Evolutionary conservation across 805 yeast species (phyloP).

Genomic region (Ogataea nakhonphanomensis): DNA sequence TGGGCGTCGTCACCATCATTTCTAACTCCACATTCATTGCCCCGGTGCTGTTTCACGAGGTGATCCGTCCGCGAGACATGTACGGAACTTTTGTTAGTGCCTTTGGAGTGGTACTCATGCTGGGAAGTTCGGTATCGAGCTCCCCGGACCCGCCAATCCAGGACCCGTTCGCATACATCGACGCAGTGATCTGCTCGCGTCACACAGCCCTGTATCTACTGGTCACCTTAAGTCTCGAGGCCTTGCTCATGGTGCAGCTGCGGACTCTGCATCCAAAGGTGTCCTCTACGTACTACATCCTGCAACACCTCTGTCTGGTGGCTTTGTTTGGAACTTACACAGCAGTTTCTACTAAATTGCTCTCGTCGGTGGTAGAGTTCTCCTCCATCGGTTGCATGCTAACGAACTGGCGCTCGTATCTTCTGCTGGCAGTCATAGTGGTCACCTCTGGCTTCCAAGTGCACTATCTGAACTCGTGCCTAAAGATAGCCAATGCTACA

Average conservation of each 20-base stretch:
- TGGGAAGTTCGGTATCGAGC: constrained; percentile 34
- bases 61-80: constrained; percentile 32
- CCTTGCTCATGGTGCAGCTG: constrained; percentile 13
- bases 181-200: constrained; percentile 26
- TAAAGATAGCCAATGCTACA: constrained; percentile 40
- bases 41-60: constrained; percentile 43
- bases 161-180: constrained; percentile 30
- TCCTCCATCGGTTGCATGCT: constrained; percentile 25
- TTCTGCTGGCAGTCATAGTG: constrained; percentile 30
- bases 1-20: constrained; percentile 47
- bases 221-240: constrained; percentile 19
- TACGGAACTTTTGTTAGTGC: constrained; percentile 40
- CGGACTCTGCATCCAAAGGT: not conserved
- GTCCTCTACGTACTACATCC: constrained; percentile 17
- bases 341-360: constrained; percentile 42
- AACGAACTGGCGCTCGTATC: constrained; percentile 30
- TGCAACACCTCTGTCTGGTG: constrained; percentile 35
- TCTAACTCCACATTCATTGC: constrained; percentile 45
- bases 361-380: constrained; percentile 33
- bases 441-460: constrained; percentile 42
- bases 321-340: constrained; percentile 47
- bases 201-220: constrained; percentile 27
- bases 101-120: constrained; percentile 40
- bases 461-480: constrained; percentile 36
- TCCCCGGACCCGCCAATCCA: constrained; percentile 11